phyloP scores from a whole-genome alignment of 495 filamentous ascomycete species.

The Mytilinidion resinicola region DNA sequence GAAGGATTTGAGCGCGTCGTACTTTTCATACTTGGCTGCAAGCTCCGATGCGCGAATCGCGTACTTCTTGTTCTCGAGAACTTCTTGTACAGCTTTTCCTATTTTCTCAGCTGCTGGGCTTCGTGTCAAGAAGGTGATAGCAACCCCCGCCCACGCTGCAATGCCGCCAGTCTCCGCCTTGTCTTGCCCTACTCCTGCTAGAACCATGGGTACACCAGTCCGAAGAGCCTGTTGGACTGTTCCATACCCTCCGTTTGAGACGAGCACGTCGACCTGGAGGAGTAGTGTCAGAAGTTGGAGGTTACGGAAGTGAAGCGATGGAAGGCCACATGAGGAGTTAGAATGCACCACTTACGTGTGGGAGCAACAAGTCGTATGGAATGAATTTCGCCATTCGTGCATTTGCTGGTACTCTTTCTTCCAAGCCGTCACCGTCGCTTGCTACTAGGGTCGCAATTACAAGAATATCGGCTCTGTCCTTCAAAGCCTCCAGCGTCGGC shows the following conservation, averaged over 20 bases:
- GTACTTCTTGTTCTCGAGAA: conserved; percentile 2
- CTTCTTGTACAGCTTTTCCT: not conserved
- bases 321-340: not conserved
- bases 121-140: conserved; percentile 1
- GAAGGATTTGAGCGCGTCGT: not conserved
- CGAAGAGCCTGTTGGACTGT: conserved; percentile 16
- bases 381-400: conserved; percentile 11
- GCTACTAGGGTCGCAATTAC: conserved; percentile 10
- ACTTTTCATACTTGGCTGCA: conserved; percentile 7
- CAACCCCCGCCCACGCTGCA: conserved; percentile 8
- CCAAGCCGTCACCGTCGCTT: conserved; percentile 6
- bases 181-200: conserved; percentile 10
- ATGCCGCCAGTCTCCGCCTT: conserved; percentile 11
- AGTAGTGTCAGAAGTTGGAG: not conserved
- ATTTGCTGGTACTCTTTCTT: conserved; percentile 2
- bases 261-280: conserved; percentile 7
- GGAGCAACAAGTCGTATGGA: conserved; percentile 8
- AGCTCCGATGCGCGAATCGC: conserved; percentile 4
- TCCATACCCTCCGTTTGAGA: conserved; percentile 18
- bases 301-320: too few relatives aligned
- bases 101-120: conserved; percentile 7
- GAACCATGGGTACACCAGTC: conserved; percentile 13
- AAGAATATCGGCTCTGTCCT: conserved; percentile 7
- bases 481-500: conserved; percentile 13
- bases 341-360: not conserved